phyloP scores from a whole-genome alignment of 106 monocot species.

The Dendrobium nobile region DNA sequence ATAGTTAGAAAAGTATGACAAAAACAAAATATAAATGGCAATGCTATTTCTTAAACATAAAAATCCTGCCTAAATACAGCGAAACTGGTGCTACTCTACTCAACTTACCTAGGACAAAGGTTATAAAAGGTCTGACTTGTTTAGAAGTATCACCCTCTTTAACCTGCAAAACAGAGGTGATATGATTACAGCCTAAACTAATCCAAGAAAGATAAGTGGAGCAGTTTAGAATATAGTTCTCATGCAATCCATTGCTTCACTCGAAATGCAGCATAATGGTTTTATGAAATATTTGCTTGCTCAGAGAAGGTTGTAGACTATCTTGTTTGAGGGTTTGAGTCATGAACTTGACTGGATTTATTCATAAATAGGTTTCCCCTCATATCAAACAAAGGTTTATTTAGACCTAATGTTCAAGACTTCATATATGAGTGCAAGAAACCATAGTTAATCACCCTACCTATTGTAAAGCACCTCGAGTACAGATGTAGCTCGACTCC shows the following conservation, averaged over 20 bases:
- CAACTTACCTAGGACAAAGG: conserved; percentile 4
- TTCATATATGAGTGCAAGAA: neutral
- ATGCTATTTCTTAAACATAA: neutral
- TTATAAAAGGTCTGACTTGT: conserved; percentile 6
- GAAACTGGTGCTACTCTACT: neutral
- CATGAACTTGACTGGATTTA: neutral
- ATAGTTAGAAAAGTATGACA: neutral
- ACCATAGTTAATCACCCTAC: neutral
- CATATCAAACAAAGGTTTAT: neutral
- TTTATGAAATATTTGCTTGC: neutral
- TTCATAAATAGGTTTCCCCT: neutral
- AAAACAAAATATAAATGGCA: neutral
- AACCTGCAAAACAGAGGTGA: neutral
- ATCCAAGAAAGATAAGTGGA: neutral
- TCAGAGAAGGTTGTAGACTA: neutral
- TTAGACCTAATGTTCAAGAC: neutral
- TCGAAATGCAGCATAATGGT: neutral
- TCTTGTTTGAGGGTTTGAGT: neutral
- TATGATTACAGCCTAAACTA: neutral
- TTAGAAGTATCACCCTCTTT: neutral
- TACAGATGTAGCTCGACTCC: neutral
- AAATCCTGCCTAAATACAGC: neutral
- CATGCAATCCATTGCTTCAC: neutral
- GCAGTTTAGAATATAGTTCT: conserved; percentile 1
- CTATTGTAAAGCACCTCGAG: neutral